Evolutionary conservation across 1,139 yeast genomes (phyloP).

Genomic region (Geotrichum bryndzae): DNA sequence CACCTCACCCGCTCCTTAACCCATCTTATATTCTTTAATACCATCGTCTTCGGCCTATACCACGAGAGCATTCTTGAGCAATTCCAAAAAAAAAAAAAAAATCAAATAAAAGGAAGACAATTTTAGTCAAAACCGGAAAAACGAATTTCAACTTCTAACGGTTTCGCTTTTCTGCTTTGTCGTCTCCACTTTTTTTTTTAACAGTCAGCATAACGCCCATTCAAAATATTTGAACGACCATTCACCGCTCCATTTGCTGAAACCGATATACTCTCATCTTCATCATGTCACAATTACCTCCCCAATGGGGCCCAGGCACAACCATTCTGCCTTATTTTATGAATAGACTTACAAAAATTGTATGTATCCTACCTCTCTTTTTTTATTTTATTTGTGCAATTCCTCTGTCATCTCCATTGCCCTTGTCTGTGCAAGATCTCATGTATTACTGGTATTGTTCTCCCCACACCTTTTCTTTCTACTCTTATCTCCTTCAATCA

Average conservation of each 20-base stretch:
- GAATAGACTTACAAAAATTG: slow-evolving; percentile 14
- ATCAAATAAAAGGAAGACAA: not conserved
- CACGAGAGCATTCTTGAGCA: too few relatives aligned
- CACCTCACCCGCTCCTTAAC: too few relatives aligned
- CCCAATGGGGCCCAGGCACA: slow-evolving; percentile 1
- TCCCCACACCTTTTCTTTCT: not conserved
- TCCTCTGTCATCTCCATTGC: not conserved
- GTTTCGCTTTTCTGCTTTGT: not conserved
- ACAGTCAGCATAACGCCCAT: not conserved
- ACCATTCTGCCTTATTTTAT: slow-evolving; percentile 16
- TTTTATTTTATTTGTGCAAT: not conserved
- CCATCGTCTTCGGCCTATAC: too few relatives aligned
- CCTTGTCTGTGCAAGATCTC: not conserved
- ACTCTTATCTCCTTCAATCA: not conserved
- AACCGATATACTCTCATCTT: not conserved
- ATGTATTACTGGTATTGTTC: not conserved
- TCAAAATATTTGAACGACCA: not conserved
- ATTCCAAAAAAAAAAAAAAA: not conserved
- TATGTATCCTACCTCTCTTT: slow-evolving; percentile 9
- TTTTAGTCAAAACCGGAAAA: not conserved
- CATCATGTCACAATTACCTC: slow-evolving; percentile 1
- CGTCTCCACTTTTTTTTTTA: not conserved
- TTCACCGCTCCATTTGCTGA: not conserved
- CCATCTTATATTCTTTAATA: too few relatives aligned
- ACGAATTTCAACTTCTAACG: not conserved